Evolutionary conservation across 75 land plant species (phyloP), one percentile per base, ranked within the genome.

Genomic region (Selaginella tamariscina): DNA sequence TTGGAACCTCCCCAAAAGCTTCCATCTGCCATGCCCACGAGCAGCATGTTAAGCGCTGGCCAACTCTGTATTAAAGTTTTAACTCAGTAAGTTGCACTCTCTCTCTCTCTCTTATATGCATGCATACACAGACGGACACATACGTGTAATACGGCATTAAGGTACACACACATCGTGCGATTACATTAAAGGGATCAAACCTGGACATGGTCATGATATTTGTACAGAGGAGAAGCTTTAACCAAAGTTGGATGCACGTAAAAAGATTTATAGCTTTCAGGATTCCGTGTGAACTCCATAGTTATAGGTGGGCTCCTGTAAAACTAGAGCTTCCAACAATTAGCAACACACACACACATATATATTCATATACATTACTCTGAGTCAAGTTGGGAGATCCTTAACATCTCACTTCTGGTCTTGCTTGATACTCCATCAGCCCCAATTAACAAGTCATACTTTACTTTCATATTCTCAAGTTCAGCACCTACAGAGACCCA

Each of bases 1-100:
- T 33, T 39, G 24, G 78, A 74, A n/a, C 79, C 79, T 27, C 79
- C 79, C 79, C 79, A 77, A 30, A 68, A 77, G 27, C 79, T 77
- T 59, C 79, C 79, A 49, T 77, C 79, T 1, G 79, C 79, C 78
- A 75, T 69, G 29, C 78, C 78, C 27, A 69, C 32, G 8, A 77
- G 30, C 56, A 77, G 23, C 62, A 68, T 28, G 44, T 68, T 74
- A 22, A 68, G 23, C 2, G 71, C 56, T 75, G 65, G 72, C 79
- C 79, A 77, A 30, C 24, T 0, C 75, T 74, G 39, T 24, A 30
- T 22, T 26, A 31, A 39, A 15, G 49, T 5, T 39, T 5, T 15
- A 15, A 15, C 49, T 39, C 49, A 39, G n/a, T n/a, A n/a, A n/a
- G n/a, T n/a, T n/a, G n/a, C n/a, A n/a, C n/a, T n/a, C n/a, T n/a